A percentile compares a stretch with the other conserved stretches of the same genome.
phyloP scores from a whole-genome alignment of 2,329 filamentous ascomycete genomes.

The Fusarium burgessii region DNA sequence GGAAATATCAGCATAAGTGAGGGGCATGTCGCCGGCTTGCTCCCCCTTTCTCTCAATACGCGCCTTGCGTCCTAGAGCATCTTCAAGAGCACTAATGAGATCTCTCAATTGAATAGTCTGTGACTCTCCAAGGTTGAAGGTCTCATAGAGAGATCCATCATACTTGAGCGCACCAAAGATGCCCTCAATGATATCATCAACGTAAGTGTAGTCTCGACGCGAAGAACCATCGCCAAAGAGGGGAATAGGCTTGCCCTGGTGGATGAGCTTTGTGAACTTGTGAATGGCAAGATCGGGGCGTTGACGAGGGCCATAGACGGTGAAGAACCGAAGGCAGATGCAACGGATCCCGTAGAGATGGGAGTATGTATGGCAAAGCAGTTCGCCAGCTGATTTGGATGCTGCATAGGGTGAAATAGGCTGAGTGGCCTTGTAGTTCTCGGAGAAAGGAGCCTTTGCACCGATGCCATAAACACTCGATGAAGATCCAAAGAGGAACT shows the following conservation, averaged over 20 bases:
- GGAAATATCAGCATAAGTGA: constrained; percentile 15
- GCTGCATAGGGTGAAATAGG: constrained; percentile 13
- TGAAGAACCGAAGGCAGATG: constrained; percentile 20
- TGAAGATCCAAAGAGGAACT: constrained; percentile 19
- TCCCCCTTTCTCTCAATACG: constrained; percentile 10
- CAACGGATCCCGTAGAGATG: constrained; percentile 15
- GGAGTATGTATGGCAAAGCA: constrained; percentile 14
- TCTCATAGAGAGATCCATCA: not conserved
- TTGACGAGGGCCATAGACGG: constrained; percentile 15
- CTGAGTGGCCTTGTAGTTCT: constrained; percentile 2
- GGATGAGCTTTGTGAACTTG: constrained; percentile 22
- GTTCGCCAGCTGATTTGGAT: constrained; percentile 4
- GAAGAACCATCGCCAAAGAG: constrained; percentile 6
- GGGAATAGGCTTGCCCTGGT: constrained; percentile 13
- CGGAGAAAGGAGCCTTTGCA: constrained; percentile 13
- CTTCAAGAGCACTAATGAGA: not conserved
- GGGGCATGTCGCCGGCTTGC: constrained; percentile 7
- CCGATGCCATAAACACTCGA: constrained; percentile 12
- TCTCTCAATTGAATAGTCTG: constrained; percentile 11
- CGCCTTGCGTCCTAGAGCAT: not conserved
- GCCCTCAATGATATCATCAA: constrained; percentile 12
- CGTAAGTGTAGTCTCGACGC: constrained; percentile 9
- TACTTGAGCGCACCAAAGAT: constrained; percentile 9
- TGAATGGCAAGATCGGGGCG: constrained; percentile 16
- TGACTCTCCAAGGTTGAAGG: constrained; percentile 21